Evolutionary conservation across 2,329 filamentous ascomycete species (phyloP).

Genomic region (Talaromyces amestolkiae): DNA sequence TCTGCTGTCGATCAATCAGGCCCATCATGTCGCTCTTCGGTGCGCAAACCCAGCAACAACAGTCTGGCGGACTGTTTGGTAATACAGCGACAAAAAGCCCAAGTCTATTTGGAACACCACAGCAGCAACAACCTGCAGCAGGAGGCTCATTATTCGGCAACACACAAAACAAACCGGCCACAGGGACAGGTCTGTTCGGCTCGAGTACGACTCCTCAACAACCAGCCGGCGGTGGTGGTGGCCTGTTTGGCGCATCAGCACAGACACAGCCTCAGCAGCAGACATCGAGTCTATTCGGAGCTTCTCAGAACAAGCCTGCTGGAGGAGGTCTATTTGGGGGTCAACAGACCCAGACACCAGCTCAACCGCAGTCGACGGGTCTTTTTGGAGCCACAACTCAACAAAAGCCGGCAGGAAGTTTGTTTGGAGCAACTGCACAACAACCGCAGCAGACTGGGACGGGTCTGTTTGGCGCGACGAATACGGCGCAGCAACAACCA

Average conservation of each 20-base stretch:
- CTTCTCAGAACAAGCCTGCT: slow-evolving; percentile 21
- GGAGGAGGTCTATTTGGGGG: slow-evolving; percentile 29
- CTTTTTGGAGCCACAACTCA: slow-evolving; percentile 24
- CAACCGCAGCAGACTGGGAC: slow-evolving; percentile 37
- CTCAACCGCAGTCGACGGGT: slow-evolving; percentile 18
- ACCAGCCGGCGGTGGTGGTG: slow-evolving; percentile 21
- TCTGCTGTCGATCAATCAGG: not conserved
- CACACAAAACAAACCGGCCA: slow-evolving; percentile 23
- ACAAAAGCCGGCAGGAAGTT: slow-evolving; percentile 28
- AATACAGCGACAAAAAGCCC: slow-evolving; percentile 32
- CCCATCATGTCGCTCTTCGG: slow-evolving; percentile 42
- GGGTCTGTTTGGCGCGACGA: slow-evolving; percentile 25
- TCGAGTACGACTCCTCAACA: slow-evolving; percentile 24
- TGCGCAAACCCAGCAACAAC: slow-evolving; percentile 23
- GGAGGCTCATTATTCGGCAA: slow-evolving; percentile 37
- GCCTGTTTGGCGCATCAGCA: slow-evolving; percentile 28
- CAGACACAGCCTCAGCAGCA: slow-evolving; percentile 31
- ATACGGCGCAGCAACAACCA: slow-evolving; percentile 24
- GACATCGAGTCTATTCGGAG: slow-evolving; percentile 20
- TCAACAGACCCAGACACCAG: slow-evolving; percentile 17
- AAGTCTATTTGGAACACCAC: slow-evolving; percentile 38
- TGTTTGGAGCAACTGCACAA: slow-evolving; percentile 33
- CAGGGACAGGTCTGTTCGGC: slow-evolving; percentile 28
- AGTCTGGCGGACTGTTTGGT: slow-evolving; percentile 32
- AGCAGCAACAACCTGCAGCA: slow-evolving; percentile 29